Conservation (phyloP, 768 basidiomycete species). For the Leccinum fibrillosum region DNA sequence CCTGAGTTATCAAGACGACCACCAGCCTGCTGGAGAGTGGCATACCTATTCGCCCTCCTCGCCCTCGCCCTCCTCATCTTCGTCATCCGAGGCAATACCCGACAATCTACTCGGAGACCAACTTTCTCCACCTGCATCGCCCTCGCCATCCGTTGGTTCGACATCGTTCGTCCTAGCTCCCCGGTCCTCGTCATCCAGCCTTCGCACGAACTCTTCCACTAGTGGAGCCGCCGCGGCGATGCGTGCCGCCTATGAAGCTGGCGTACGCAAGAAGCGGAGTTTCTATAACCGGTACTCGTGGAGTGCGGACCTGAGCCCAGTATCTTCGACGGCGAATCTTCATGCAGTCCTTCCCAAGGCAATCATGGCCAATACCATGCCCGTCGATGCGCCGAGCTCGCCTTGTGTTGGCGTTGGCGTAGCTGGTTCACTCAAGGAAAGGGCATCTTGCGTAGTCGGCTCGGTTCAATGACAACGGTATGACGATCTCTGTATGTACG, state of each 20-base stretch:
- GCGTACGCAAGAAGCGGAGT: slow-evolving; percentile 34
- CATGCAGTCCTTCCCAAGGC: slow-evolving; percentile 19
- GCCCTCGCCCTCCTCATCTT: slow-evolving; percentile 21
- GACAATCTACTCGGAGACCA: slow-evolving; percentile 21
- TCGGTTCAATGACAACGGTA: slow-evolving; percentile 16
- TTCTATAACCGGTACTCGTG: slow-evolving; percentile 30
- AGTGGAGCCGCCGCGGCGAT: slow-evolving; percentile 25
- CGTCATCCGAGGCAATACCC: slow-evolving; percentile 27
- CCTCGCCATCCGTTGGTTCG: slow-evolving; percentile 27
- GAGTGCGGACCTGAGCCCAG: slow-evolving; percentile 24
- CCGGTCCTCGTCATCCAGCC: slow-evolving; percentile 30
- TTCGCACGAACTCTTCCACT: slow-evolving; percentile 16
- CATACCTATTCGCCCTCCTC: slow-evolving; percentile 28
- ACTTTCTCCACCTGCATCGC: slow-evolving; percentile 27
- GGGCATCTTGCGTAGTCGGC: neutral
- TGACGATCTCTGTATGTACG: neutral
- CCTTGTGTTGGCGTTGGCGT: slow-evolving; percentile 8
- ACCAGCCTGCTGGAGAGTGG: slow-evolving; percentile 23
- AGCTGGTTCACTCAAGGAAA: slow-evolving; percentile 1
- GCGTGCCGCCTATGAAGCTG: slow-evolving; percentile 32
- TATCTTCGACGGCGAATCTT: slow-evolving; percentile 21
- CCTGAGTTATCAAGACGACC: slow-evolving; percentile 29
- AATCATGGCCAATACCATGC: slow-evolving; percentile 6
- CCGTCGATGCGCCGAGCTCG: slow-evolving; percentile 1
- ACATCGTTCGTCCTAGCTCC: slow-evolving; percentile 24